Conservation (phyloP, 2,329 filamentous ascomycete species). For the Penicillium italicum region DNA sequence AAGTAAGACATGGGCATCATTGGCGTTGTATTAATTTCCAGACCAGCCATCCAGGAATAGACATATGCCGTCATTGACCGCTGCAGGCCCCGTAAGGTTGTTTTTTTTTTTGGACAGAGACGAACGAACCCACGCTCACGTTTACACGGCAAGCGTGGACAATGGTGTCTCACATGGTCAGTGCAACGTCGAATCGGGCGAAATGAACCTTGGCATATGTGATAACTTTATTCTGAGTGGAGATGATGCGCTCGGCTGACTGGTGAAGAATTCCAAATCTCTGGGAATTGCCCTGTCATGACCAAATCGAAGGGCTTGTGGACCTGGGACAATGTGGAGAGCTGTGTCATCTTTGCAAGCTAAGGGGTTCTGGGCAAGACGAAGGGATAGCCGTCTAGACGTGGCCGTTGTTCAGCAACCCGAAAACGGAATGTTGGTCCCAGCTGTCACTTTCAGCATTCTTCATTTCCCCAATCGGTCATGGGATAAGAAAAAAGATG, state of each 20-base stretch:
- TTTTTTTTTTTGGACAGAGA: slow-evolving; percentile 1
- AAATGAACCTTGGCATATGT: not conserved
- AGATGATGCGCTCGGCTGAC: slow-evolving; percentile 12
- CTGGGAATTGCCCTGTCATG: slow-evolving; percentile 3
- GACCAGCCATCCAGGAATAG: not conserved
- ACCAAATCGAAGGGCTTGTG: not conserved
- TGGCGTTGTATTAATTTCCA: slow-evolving; percentile 15
- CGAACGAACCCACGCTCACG: slow-evolving; percentile 17
- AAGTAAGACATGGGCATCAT: slow-evolving; percentile 2
- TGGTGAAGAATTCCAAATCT: slow-evolving; percentile 11
- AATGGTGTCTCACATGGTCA: slow-evolving; percentile 11
- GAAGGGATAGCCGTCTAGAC: slow-evolving; percentile 6
- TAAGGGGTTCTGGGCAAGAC: not conserved
- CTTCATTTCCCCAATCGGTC: not conserved
- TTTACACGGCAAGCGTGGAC: not conserved
- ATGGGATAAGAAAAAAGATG: not conserved
- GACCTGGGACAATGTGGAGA: slow-evolving; percentile 2
- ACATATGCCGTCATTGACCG: slow-evolving; percentile 27
- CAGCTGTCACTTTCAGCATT: slow-evolving; percentile 8
- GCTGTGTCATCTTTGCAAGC: slow-evolving; percentile 5
- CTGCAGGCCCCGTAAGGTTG: slow-evolving; percentile 8
- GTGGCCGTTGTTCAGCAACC: slow-evolving; percentile 9
- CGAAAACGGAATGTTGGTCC: slow-evolving; percentile 22
- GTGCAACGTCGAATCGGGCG: slow-evolving; percentile 21
- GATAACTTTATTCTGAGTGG: slow-evolving; percentile 6